These are phyloP conservation scores for Phytophthora pinifolia DNA, from an alignment of 352 stramenopile species.

Conservation along the genomic window DNA sequence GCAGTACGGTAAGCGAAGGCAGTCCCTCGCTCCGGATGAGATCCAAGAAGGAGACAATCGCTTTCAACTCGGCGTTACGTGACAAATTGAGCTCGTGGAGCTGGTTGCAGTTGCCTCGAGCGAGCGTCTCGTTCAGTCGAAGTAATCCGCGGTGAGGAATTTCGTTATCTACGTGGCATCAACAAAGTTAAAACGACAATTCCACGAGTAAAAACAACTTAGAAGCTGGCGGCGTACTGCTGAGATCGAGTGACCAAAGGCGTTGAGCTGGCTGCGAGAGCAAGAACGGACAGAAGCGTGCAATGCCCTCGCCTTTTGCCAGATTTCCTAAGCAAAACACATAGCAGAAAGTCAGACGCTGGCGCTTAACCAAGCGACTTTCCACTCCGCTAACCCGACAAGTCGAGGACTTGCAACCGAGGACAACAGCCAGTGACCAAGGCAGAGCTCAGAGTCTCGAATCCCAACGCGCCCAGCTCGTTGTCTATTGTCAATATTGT, in stretches of 20 bases:
- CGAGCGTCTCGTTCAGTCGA: conserved; percentile 44
- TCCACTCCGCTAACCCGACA: conserved; percentile 31
- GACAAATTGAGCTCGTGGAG: conserved; percentile 60
- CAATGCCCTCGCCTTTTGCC: conserved; percentile 43
- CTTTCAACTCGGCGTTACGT: conserved; percentile 40
- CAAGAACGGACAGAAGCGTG: conserved; percentile 44
- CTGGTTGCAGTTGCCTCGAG: conserved; percentile 35
- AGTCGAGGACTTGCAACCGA: conserved; percentile 34
- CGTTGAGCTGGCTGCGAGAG: conserved; percentile 25
- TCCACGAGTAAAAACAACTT: neutral
- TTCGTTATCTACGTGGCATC: conserved; percentile 40
- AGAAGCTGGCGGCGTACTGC: conserved; percentile 29
- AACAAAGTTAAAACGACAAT: neutral
- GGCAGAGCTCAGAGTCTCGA: conserved; percentile 30
- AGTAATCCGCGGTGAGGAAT: conserved; percentile 42
- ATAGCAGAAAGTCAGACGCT: too few relatives aligned
- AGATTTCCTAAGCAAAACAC: conserved; percentile 37
- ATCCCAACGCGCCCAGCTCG: conserved; percentile 33
- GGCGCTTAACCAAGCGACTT: too few relatives aligned
- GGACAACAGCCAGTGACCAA: conserved; percentile 28
- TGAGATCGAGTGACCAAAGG: conserved; percentile 51
- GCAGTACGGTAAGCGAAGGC: conserved; percentile 53
- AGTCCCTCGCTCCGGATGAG: conserved; percentile 46
- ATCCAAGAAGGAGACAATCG: conserved; percentile 53
- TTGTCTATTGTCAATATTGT: conserved; percentile 32